These are phyloP conservation scores for Paxillus ammoniavirescens DNA, from an alignment of 768 basidiomycete genomes.

Conservation along the genomic window DNA sequence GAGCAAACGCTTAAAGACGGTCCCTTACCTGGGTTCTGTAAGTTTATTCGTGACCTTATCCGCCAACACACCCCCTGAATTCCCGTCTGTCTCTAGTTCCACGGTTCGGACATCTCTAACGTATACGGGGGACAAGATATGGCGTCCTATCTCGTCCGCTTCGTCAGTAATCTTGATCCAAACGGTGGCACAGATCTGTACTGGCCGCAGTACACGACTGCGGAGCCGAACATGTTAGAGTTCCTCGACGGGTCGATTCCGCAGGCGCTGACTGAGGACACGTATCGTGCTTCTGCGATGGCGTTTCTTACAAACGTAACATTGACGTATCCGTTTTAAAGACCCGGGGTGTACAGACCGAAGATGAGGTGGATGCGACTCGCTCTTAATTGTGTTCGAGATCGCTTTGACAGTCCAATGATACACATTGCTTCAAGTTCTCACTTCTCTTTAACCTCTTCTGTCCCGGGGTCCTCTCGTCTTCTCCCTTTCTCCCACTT, in stretches of 20 bases:
- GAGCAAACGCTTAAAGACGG: conserved; percentile 43
- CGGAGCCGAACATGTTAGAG: conserved; percentile 36
- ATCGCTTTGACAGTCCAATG: no score
- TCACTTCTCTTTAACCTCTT: no score
- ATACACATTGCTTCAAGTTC: no score
- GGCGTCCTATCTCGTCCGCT: conserved; percentile 33
- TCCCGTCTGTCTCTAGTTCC: conserved; percentile 30
- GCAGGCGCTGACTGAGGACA: conserved; percentile 40
- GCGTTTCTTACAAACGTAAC: conserved; percentile 24
- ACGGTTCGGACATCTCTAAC: conserved; percentile 42
- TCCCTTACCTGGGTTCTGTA: conserved; percentile 45
- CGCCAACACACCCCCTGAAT: not conserved
- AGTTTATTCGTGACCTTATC: conserved; percentile 7
- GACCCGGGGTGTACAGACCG: no score
- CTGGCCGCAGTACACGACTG: conserved; percentile 45
- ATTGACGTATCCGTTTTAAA: conserved; percentile 7
- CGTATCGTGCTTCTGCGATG: conserved; percentile 40
- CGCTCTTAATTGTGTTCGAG: no score
- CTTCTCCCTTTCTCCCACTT: no score
- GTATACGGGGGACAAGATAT: conserved; percentile 43
- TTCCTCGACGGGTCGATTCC: conserved; percentile 37
- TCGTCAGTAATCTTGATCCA: conserved; percentile 31
- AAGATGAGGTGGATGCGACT: no score
- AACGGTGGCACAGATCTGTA: conserved; percentile 35
- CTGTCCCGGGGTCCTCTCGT: no score